These are phyloP conservation scores for Penicillium cinerascens DNA, from an alignment of 495 filamentous ascomycete genomes.

Conservation along the genomic window DNA sequence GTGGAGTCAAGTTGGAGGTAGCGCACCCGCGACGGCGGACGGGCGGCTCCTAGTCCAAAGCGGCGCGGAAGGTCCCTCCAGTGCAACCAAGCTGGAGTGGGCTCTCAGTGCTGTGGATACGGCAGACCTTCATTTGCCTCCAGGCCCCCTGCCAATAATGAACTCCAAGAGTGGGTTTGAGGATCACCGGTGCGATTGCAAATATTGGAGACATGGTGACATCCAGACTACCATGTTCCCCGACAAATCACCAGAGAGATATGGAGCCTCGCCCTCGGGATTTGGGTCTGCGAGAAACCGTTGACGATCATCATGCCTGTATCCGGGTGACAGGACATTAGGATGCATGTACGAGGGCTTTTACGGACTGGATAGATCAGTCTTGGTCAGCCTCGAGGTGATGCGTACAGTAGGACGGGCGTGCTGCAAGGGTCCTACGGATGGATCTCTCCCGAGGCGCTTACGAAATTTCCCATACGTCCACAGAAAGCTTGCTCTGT, in stretches of 20 bases:
- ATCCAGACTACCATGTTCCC: background rate
- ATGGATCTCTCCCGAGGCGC: background rate
- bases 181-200: constrained; percentile 7
- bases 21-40: constrained; percentile 19
- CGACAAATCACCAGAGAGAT: constrained; percentile 5
- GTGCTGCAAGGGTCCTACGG: constrained; percentile 17
- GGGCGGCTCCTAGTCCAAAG: constrained; percentile 22
- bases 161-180: background rate
- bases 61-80: constrained; percentile 21
- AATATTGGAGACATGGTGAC: background rate
- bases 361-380: background rate
- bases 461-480: constrained; percentile 8
- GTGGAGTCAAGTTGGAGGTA: constrained; percentile 20
- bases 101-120: background rate
- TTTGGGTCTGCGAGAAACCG: constrained; percentile 23
- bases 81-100: constrained; percentile 8
- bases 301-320: constrained; percentile 24
- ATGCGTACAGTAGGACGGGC: constrained; percentile 4
- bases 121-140: background rate
- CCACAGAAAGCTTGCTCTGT: constrained; percentile 11
- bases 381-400: constrained; percentile 2
- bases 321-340: constrained; percentile 12
- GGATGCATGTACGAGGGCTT: background rate
- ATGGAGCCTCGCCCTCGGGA: constrained; percentile 1
- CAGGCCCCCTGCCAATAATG: background rate